A percentile compares a stretch with the other conserved stretches of the same genome.
These are phyloP conservation scores for Eimeria maxima DNA, from an alignment of 169 alveolate genomes.

Conservation along the genomic window DNA sequence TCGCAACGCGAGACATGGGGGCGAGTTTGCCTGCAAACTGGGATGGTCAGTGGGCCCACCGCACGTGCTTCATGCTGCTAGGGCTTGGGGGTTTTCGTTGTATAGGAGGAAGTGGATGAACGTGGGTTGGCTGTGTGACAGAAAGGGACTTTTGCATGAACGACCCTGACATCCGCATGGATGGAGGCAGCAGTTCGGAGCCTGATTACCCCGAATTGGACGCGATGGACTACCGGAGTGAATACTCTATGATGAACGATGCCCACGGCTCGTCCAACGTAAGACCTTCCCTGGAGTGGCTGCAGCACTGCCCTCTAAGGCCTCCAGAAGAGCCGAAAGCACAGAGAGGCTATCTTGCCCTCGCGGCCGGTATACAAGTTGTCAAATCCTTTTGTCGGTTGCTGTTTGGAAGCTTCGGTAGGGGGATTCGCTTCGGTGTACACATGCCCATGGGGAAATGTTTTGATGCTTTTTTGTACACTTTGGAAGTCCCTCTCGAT, in stretches of 20 bases:
- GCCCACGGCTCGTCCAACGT: conserved; percentile 53
- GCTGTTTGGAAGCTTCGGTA: no score
- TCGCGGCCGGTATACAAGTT: background rate
- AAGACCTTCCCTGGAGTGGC: background rate
- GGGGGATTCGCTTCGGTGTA: no score
- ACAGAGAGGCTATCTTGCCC: background rate
- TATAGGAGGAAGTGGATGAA: no score
- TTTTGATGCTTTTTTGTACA: no score
- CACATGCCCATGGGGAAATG: no score
- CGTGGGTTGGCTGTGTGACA: background rate
- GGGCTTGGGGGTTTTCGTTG: background rate
- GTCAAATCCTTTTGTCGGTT: background rate
- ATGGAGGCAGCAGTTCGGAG: background rate
- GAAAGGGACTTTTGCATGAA: conserved; percentile 34
- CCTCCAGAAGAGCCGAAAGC: background rate
- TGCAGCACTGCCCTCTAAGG: background rate
- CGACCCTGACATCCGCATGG: conserved; percentile 46
- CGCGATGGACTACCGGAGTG: conserved; percentile 60
- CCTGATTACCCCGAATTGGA: conserved; percentile 44
- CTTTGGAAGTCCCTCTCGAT: no score
- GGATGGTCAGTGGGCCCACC: no score
- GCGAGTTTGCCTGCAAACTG: no score
- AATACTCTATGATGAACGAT: conserved; percentile 63
- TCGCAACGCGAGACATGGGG: background rate
- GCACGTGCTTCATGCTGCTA: background rate